Evolutionary conservation across 257 asterid genomes (phyloP), one percentile per base, ranked within the genome.

Genomic region (Craterostigma plantagineum): DNA sequence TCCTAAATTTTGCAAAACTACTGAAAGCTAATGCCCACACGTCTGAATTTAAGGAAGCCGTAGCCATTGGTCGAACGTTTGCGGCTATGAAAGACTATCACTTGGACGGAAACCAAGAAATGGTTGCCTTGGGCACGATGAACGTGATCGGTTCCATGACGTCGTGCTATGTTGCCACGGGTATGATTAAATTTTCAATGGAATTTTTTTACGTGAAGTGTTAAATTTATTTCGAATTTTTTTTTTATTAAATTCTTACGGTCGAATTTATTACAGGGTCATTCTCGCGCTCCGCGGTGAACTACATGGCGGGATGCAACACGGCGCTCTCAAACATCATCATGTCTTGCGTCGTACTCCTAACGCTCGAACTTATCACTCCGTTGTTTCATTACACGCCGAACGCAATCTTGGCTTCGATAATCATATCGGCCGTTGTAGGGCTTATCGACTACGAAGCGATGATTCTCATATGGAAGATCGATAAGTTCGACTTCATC

Each of bases 41-140:
- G 8, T 42, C 27, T 42, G 4, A 18, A 42, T 42, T 37, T 30
- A 67, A 79, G 93, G 93, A 80, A 73, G 93, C 93, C n/a, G 64
- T 66, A 34, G 90, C 90, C 7, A 76, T 76, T 36, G 90, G 84
- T 33, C 61, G 93, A 68, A 80, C 91, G 18, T 80, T 80, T 51
- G 93, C 93, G 12, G 65, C 84, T 4, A 17, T 76, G 81, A 80
- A 76, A 49, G 90, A 76, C 57, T 80, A 80, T 48, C 81, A 73
- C 35, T 33, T 80, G 52, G 90, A 76, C 50, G 93, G 90, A 4
- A 76, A 80, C 76, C 70, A 65, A 40, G 93, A 80, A 67, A 80
- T 80, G 93, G 69, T 80, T 6, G 90, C 90, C 43, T 54, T 80
- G 49, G 93, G 93, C 46, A 34, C 84, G 14, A 80, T 76, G 93